Percentiles rank a stretch among this genome's conserved stretches.
These are phyloP conservation scores for Penicillium nordicum DNA, from an alignment of 2,329 filamentous ascomycete genomes.

Conservation along the genomic window DNA sequence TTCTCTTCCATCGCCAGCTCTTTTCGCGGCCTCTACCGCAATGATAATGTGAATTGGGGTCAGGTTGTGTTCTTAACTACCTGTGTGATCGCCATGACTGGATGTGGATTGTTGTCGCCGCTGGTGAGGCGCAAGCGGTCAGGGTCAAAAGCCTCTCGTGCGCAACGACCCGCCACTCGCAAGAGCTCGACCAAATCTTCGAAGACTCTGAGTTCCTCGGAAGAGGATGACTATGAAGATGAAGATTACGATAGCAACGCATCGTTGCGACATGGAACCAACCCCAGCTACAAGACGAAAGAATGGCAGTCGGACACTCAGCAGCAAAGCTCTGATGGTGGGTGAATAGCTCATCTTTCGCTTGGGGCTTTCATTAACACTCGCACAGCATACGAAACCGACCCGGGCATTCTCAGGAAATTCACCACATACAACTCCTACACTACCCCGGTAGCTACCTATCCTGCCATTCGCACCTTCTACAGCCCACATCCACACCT, in stretches of 20 bases:
- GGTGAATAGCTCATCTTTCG: constrained; percentile 6
- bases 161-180: constrained; percentile 8
- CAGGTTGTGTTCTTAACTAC: constrained; percentile 32
- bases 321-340: constrained; percentile 32
- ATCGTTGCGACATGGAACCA: constrained; percentile 30
- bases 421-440: constrained; percentile 70
- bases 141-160: constrained; percentile 11
- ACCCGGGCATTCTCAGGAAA: constrained; percentile 76
- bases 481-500: constrained; percentile 77
- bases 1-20: constrained; percentile 18
- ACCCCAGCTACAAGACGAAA: constrained; percentile 17
- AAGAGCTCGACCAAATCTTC: constrained; percentile 26
- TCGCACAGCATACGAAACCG: constrained; percentile 48
- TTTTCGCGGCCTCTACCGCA: constrained; percentile 19
- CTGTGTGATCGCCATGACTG: constrained; percentile 36
- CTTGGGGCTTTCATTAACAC: constrained; percentile 9
- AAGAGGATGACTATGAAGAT: constrained; percentile 37
- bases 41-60: constrained; percentile 32
- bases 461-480: constrained; percentile 76
- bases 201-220: constrained; percentile 34
- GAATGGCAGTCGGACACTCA: constrained; percentile 24
- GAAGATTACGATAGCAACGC: constrained; percentile 37
- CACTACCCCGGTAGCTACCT: constrained; percentile 66
- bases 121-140: constrained; percentile 25
- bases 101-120: constrained; percentile 35